These are phyloP conservation scores for Tephrocybe sp. DNA, from an alignment of 768 basidiomycete genomes.

Conservation along the genomic window DNA sequence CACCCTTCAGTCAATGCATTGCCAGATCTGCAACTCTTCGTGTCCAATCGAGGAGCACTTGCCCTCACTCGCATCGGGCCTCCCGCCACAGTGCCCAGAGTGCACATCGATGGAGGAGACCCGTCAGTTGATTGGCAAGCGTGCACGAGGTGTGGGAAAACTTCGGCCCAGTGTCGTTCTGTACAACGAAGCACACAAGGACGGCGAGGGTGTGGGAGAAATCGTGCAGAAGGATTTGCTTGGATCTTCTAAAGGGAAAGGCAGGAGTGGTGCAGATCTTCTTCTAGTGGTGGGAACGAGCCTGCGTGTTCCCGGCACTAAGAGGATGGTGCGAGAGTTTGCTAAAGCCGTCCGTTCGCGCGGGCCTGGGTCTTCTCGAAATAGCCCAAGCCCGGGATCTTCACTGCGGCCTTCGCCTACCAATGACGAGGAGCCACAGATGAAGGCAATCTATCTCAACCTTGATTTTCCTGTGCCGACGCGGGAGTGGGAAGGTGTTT, in stretches of 20 bases:
- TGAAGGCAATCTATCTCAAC: conserved; percentile 80
- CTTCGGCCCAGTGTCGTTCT: conserved; percentile 86
- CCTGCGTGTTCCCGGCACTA: conserved; percentile 86
- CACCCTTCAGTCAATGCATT: conserved; percentile 75
- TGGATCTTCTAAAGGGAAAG: conserved; percentile 64
- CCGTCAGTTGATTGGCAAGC: conserved; percentile 72
- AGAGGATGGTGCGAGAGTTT: conserved; percentile 87
- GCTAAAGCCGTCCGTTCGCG: conserved; percentile 70
- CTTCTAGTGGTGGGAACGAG: conserved; percentile 90
- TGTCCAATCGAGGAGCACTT: conserved; percentile 65
- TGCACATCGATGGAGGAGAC: conserved; percentile 69
- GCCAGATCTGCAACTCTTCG: conserved; percentile 75
- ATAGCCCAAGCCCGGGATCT: conserved; percentile 39
- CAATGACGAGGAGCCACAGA: conserved; percentile 48
- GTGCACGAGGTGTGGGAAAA: conserved; percentile 74
- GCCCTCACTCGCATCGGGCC: conserved; percentile 55
- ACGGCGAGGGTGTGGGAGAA: conserved; percentile 85
- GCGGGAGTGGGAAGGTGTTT: conserved; percentile 86
- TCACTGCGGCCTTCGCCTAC: conserved; percentile 42
- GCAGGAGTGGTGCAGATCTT: conserved; percentile 73
- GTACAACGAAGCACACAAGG: conserved; percentile 86
- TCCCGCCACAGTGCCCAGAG: conserved; percentile 74
- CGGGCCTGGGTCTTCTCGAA: conserved; percentile 31
- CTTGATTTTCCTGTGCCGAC: conserved; percentile 83
- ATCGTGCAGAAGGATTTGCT: conserved; percentile 80